A percentile compares a stretch with the other conserved stretches of the same genome.
Conservation (phyloP, 1,139 yeast species). For the Lodderomyces oxycetoniae region DNA sequence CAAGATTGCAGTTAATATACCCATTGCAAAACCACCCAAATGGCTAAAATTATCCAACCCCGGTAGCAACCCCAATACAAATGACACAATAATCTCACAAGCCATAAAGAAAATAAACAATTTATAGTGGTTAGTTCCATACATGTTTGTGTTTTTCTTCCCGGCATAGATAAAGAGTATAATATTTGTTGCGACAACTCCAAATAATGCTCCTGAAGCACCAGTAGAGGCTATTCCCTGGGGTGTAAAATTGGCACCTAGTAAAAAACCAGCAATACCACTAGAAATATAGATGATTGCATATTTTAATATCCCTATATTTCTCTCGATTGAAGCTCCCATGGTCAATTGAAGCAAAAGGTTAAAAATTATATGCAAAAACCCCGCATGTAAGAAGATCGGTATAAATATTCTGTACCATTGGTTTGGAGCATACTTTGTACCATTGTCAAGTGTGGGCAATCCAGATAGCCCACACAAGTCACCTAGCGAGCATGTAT, state of each 20-base stretch:
- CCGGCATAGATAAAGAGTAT: constrained; percentile 56
- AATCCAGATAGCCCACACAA: constrained; percentile 61
- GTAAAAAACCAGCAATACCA: constrained; percentile 64
- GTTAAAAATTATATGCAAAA: constrained; percentile 65
- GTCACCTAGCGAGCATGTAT: constrained; percentile 54
- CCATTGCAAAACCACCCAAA: constrained; percentile 71
- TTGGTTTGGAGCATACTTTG: constrained; percentile 47
- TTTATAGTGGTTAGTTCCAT: constrained; percentile 40
- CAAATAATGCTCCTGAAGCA: constrained; percentile 73
- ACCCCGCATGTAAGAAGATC: constrained; percentile 73
- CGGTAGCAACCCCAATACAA: constrained; percentile 65
- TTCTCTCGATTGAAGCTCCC: constrained; percentile 60
- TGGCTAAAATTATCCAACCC: constrained; percentile 76
- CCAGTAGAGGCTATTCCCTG: constrained; percentile 69
- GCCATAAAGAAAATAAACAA: constrained; percentile 46
- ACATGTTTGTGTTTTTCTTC: constrained; percentile 40
- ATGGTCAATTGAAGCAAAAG: constrained; percentile 55
- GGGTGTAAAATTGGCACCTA: constrained; percentile 72
- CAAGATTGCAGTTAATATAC: constrained; percentile 48
- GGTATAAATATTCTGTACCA: constrained; percentile 72
- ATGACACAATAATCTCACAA: constrained; percentile 54
- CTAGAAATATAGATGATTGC: constrained; percentile 54
- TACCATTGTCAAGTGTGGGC: constrained; percentile 18
- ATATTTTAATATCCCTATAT: constrained; percentile 54
- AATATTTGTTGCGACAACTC: constrained; percentile 61